Base-by-base conservation (phyloP, 441 rosid genomes). In the Euphorbia celastroides region DNA sequence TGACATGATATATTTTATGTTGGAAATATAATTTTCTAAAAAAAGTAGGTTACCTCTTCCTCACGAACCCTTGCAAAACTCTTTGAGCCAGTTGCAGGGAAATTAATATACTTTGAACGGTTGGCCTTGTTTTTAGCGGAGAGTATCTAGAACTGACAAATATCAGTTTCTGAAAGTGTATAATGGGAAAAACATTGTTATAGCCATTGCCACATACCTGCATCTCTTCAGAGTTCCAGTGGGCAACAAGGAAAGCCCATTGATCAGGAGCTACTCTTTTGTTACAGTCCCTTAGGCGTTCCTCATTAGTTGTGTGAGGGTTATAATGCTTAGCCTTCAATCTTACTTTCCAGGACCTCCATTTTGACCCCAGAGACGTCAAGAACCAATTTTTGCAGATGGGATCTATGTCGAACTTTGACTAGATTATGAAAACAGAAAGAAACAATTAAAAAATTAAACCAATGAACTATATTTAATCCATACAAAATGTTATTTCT, bases 51-150 rank as follows among this genome's bases (percentile, higher is more conserved):
- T 67, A 78, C 84, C 82, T 76, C 82, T 66, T 81, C 82, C 66
- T 81, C 84, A 14, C 78, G 75, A 60, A 76, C 51, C 68, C 82
- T 76, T 50, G 82, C 82, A 65, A 52, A 81, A 58, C 82, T 81
- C 75, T 81, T 78, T 44, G 72, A 57, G 38, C 84, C 84, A 32
- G 82, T 25, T 30, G 79, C 56, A 63, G 73, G 82, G 13, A 14
- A 22, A 60, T 57, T 66, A 61, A 16, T 76, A 54, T 28, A 72
- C 63, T 71, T 51, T 13, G 73, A 70, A 44, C 80, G 75, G 57
- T 71, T 81, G 61, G 82, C 84, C 77, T 51, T 78, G 59, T 81
- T 78, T 68, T 22, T 74, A 14, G 70, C 77, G 68, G 74, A 55
- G 5, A 65, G 78, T 57, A 71, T 28, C 84, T 81, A 44, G 69